Base-by-base conservation (phyloP, 1,139 yeast genomes). In the Yamadazyma aaseri region DNA sequence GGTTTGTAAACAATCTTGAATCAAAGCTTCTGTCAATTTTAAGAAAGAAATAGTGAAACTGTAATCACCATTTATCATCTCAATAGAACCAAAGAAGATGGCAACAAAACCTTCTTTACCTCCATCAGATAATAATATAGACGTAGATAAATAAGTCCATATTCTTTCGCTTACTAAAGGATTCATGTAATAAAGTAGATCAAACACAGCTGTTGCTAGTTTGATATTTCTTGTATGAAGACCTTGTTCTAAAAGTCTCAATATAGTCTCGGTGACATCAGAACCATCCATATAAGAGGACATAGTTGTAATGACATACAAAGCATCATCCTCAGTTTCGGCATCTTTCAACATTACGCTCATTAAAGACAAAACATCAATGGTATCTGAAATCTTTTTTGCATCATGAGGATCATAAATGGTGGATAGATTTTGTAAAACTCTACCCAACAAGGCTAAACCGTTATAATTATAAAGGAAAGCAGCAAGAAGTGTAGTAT, bases 361-460 rank as follows among this genome's bases (percentile, higher is more conserved):
- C 23, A 84, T 50, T 9, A 86, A 56, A 14, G 66, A 65, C 17
- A 82, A 50, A 15, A 81, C 74, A 22, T 77, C 76, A 8, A 71
- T 47, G 9, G 76, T 62, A 6, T 70, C 41, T 9, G 60, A 60
- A 32, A 61, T 50, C 40, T 71, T 67, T 20, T 62, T 66, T 0
- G 46, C 42, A 25, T 69, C 65, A 4, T 58, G 45, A 11, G 57
- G 45, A 33, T 70, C 59, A 42, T 63, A 66, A 5, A 58, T 50
- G 31, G 62, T 63, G 21, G 80, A 65, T 6, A 81, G 55, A 45
- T 81, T 83, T 45, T 84, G 90, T 20, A 90, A 56, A 0, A 86
- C 63, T 46, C 95, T 72, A 1, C 97, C 97, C 22, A 90, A 49
- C 27, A 85, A 64, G 0, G 94, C 76, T 96, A 97, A 87, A 1